These are phyloP conservation scores for Prunus kanzakura DNA, from an alignment of 306 rosid species.

Conservation along the genomic window DNA sequence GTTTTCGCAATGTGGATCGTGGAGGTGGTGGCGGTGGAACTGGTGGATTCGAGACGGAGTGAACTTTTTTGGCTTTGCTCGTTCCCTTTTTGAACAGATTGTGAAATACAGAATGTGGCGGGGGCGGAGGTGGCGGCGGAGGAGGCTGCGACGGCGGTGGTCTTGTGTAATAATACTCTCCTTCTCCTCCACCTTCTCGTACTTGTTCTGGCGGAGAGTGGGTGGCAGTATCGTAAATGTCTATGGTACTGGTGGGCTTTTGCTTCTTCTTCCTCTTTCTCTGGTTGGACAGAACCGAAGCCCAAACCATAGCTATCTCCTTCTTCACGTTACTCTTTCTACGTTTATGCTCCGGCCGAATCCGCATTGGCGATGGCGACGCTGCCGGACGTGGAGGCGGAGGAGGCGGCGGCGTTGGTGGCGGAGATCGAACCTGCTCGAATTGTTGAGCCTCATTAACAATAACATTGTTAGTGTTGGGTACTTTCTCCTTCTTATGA, in stretches of 20 bases:
- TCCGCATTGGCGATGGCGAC: constrained; percentile 34
- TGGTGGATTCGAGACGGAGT: constrained; percentile 45
- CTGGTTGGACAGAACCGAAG: constrained; percentile 56
- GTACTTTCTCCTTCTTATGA: not conserved
- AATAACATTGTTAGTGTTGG: not conserved
- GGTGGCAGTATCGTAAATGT: constrained; percentile 21
- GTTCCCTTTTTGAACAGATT: constrained; percentile 56
- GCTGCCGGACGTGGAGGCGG: constrained; percentile 28
- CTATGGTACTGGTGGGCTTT: constrained; percentile 11
- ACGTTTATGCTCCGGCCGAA: constrained; percentile 27
- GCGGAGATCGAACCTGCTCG: constrained; percentile 20
- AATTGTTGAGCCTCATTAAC: not conserved
- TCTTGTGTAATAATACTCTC: constrained; percentile 2
- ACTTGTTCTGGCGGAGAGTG: constrained; percentile 21
- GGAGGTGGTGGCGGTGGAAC: constrained; percentile 40
- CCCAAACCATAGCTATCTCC: constrained; percentile 57
- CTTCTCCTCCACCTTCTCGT: not conserved
- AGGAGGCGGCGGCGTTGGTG: constrained; percentile 39
- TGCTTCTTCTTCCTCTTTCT: constrained; percentile 58
- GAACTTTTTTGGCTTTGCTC: constrained; percentile 57
- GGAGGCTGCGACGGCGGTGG: constrained; percentile 49
- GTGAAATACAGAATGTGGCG: constrained; percentile 61
- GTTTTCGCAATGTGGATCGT: constrained; percentile 28
- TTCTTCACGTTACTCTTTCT: constrained; percentile 42
- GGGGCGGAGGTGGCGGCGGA: constrained; percentile 67